A percentile compares a stretch with the other conserved stretches of the same genome.
These are phyloP conservation scores for Grigorovia transvaalensis DNA, from an alignment of 805 yeast genomes.

Conservation along the genomic window DNA sequence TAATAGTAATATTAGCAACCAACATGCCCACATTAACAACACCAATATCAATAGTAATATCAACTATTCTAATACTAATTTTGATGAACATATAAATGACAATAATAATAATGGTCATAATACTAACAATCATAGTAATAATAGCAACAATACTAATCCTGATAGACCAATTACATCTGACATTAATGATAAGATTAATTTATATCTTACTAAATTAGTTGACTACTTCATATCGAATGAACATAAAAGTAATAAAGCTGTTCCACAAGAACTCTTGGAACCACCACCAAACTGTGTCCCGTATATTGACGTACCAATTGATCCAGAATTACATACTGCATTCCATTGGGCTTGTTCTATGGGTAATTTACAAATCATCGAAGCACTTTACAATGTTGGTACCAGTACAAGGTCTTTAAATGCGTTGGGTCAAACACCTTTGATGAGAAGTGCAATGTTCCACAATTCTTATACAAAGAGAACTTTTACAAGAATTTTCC, in stretches of 20 bases:
- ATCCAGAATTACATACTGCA: constrained; percentile 89
- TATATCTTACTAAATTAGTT: constrained; percentile 24
- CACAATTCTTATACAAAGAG: constrained; percentile 78
- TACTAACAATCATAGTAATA: background rate
- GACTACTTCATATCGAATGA: constrained; percentile 28
- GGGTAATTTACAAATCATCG: constrained; percentile 73
- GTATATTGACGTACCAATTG: constrained; percentile 63
- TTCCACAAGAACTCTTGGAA: constrained; percentile 20
- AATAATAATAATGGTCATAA: background rate
- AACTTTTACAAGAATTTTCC: constrained; percentile 70
- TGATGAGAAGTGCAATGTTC: constrained; percentile 74
- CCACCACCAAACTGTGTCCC: constrained; percentile 29
- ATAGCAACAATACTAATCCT: constrained; percentile 3
- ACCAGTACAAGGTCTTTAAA: constrained; percentile 51
- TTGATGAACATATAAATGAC: background rate
- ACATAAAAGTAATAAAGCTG: constrained; percentile 15
- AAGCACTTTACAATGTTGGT: constrained; percentile 62
- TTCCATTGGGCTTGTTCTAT: constrained; percentile 98
- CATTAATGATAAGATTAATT: constrained; percentile 25
- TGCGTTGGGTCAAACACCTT: constrained; percentile 74
- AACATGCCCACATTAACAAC: no score
- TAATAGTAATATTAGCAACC: background rate
- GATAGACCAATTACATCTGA: constrained; percentile 21
- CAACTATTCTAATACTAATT: background rate
- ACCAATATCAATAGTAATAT: background rate